Conservation (phyloP, 208 protist genomes). For the Leptomonas pyrrhocoris region DNA sequence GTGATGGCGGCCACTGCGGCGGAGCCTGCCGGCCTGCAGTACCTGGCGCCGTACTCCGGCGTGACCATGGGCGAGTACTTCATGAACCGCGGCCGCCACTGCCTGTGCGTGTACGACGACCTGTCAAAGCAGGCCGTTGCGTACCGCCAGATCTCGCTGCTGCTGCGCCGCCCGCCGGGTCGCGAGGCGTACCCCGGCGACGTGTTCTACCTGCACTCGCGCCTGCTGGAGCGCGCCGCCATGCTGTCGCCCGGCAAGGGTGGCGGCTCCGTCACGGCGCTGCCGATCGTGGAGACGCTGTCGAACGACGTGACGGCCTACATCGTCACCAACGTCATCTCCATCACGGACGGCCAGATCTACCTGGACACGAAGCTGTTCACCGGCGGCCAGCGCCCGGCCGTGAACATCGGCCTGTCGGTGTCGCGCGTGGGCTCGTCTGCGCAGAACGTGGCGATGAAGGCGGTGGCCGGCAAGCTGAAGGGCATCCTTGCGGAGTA, state of each 20-base stretch:
- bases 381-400: constrained; percentile 92
- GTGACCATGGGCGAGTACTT: constrained; percentile 94
- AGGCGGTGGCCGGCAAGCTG: constrained; percentile 89
- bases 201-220: constrained; percentile 96
- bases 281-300: constrained; percentile 94
- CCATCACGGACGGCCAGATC: constrained; percentile 96
- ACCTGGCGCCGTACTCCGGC: constrained; percentile 91
- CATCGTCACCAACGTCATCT: constrained; percentile 96
- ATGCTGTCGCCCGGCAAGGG: constrained; percentile 87
- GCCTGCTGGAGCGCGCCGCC: constrained; percentile 92
- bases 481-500: constrained; percentile 95
- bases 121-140: constrained; percentile 95
- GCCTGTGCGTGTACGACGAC: constrained; percentile 94
- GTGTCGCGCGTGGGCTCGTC: constrained; percentile 94
- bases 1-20: constrained; percentile 93
- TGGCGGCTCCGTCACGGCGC: constrained; percentile 90
- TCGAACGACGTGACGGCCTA: constrained; percentile 95
- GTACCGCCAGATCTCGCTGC: constrained; percentile 94
- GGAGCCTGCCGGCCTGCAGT: constrained; percentile 91
- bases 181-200: constrained; percentile 95
- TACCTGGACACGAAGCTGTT: constrained; percentile 95
- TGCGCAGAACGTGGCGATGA: constrained; percentile 93
- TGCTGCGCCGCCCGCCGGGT: constrained; percentile 91
- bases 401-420: constrained; percentile 95
- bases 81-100: constrained; percentile 92